Percentiles rank a stretch among this genome's conserved stretches.
Evolutionary conservation across 768 basidiomycete genomes (phyloP).

Genomic region (Rhodotorula sphaerocarpa): DNA sequence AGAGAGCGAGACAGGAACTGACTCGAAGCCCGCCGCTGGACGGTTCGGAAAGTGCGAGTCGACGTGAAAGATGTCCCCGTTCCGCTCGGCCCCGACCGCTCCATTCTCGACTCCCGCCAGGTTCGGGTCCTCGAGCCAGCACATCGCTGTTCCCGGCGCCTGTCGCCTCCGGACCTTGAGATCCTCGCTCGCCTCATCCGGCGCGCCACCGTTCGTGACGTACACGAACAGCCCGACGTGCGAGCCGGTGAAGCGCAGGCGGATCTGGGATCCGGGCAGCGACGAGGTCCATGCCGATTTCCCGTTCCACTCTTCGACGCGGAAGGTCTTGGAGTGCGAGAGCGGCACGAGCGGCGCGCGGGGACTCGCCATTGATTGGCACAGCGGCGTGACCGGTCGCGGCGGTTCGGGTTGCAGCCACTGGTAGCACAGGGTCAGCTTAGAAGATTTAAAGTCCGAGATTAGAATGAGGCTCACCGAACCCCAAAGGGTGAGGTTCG

Average conservation of each 20-base stretch:
- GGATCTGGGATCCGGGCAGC: conserved; percentile 13
- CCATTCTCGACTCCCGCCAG: not conserved
- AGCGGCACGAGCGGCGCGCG: conserved; percentile 1
- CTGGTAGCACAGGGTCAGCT: not conserved
- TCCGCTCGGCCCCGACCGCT: too few relatives aligned
- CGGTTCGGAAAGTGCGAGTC: conserved; percentile 2
- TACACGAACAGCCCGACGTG: conserved; percentile 20
- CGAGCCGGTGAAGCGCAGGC: conserved; percentile 7
- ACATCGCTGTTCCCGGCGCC: conserved; percentile 10
- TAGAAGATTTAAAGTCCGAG: too few relatives aligned
- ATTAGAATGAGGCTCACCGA: conserved; percentile 3
- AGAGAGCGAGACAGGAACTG: not conserved
- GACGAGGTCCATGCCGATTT: conserved; percentile 18
- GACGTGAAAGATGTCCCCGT: not conserved
- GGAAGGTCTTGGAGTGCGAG: conserved; percentile 18
- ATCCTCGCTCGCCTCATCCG: not conserved
- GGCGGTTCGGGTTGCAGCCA: conserved; percentile 4
- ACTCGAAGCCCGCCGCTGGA: conserved; percentile 13
- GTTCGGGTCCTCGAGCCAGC: conserved; percentile 13
- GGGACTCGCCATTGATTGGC: conserved; percentile 4
- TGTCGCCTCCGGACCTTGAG: not conserved
- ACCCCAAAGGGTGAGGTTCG: conserved; percentile 5
- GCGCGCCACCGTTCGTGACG: conserved; percentile 8
- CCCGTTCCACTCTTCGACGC: conserved; percentile 19
- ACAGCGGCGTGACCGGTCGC: conserved; percentile 11